Base-by-base conservation (phyloP, 176 grass and related monocot species). In the Zoysia japonica region DNA sequence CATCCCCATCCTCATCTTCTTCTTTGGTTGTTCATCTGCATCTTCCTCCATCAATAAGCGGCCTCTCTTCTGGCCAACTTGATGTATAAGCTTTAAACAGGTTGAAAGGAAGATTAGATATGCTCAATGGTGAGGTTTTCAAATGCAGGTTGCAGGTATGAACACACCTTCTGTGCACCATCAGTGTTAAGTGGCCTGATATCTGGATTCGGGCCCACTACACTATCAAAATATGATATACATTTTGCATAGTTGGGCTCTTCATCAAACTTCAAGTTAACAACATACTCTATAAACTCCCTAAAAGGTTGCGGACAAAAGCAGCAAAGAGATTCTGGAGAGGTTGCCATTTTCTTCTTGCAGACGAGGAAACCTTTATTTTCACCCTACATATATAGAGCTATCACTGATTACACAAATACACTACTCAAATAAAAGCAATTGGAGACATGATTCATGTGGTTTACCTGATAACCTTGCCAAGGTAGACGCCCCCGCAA, bases 201-300 rank as follows among this genome's bases (percentile, higher is more conserved):
- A 82, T 99, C 88, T 47, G 96, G 96, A 89, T 96, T 91, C 63
- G 96, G 86, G 56, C 96, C 90, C 74, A 99, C 92, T 84, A 99
- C 76, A 59, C 86, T 89, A 86, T 99, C 92, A 68, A 99, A 99
- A 67, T 93, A 77, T 8, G 96, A 99, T 65, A 96, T 89, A 77
- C 88, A 99, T 78, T 96, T 99, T 59, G 92, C 96, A 82, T 99
- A 99, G 66, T 93, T 91, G 49, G 96, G 96, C 79, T 96, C 92
- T 63, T 99, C 96, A n/a, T 96, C 92, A 91, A 99, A 99, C 73
- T 96, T 99, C 83, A 99, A 93, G 80, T 99, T 99, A 60, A 99
- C 90, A 14, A 99, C 96, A 87, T 96, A 99, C 6, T 99, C 96
- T 28, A 99, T 85, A 83, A 99, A 99, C 59, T 96, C 86, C 79